Conservation (phyloP, 768 basidiomycete species). For the Naganishia antarctica region DNA sequence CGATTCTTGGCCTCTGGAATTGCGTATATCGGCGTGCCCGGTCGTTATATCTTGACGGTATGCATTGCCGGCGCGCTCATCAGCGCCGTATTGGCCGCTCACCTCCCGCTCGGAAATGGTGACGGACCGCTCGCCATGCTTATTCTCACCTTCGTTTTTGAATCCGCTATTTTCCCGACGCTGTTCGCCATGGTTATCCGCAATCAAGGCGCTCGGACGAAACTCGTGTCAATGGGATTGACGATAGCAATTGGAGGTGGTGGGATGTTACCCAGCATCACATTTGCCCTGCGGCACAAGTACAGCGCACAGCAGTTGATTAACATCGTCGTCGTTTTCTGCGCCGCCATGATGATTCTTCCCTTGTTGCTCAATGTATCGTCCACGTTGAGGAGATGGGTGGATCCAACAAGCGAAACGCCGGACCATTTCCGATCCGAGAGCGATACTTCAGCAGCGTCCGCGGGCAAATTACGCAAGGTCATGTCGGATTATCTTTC, state of each 20-base stretch:
- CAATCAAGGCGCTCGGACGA: slow-evolving; percentile 39
- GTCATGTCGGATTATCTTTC: neutral
- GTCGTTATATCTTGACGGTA: slow-evolving; percentile 34
- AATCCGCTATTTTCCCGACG: slow-evolving; percentile 43
- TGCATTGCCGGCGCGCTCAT: slow-evolving; percentile 37
- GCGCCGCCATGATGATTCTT: neutral
- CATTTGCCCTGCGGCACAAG: slow-evolving; percentile 27
- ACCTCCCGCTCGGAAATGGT: slow-evolving; percentile 27
- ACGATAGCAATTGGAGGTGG: slow-evolving; percentile 40
- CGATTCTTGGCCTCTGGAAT: slow-evolving; percentile 38
- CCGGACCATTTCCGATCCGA: neutral
- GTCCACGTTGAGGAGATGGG: slow-evolving; percentile 3
- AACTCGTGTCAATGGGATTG: slow-evolving; percentile 35
- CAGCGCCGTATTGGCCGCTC: slow-evolving; percentile 31
- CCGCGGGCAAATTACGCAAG: slow-evolving; percentile 1
- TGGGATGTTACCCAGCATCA: slow-evolving; percentile 34
- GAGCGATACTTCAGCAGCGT: slow-evolving; percentile 4
- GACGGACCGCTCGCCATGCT: slow-evolving; percentile 31
- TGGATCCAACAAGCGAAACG: neutral
- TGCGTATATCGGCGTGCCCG: slow-evolving; percentile 38
- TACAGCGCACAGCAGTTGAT: neutral
- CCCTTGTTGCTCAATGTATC: slow-evolving; percentile 2
- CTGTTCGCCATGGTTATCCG: slow-evolving; percentile 43
- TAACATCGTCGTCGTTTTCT: slow-evolving; percentile 2
- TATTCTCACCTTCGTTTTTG: slow-evolving; percentile 39